A percentile compares a stretch with the other conserved stretches of the same genome.
Evolutionary conservation across 2,329 filamentous ascomycete genomes (phyloP).

Genomic region (Meredithiella fracta): DNA sequence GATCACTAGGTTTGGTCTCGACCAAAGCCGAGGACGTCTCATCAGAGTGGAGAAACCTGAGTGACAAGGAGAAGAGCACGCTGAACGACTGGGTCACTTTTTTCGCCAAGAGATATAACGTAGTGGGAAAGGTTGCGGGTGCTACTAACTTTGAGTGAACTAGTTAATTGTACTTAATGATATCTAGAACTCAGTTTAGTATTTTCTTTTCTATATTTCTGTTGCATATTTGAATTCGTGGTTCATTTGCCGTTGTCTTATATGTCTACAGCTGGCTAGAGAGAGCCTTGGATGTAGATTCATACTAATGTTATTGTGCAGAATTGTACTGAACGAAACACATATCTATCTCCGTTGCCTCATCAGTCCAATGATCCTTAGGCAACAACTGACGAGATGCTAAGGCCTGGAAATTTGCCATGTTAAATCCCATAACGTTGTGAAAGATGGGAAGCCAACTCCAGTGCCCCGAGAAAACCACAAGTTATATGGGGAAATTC

Average conservation of each 20-base stretch:
- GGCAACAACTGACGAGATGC: not conserved
- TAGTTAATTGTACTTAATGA: not conserved
- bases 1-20: conserved; percentile 72
- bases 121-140: conserved; percentile 53
- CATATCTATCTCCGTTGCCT: not conserved
- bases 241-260: not conserved
- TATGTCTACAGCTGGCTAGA: not conserved
- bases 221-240: not conserved
- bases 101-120: conserved; percentile 92
- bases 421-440: not conserved
- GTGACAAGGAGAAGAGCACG: conserved; percentile 69
- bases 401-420: not conserved
- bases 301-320: not conserved
- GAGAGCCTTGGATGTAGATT: not conserved
- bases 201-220: not conserved
- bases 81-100: conserved; percentile 90
- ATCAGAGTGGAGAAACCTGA: conserved; percentile 67
- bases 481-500: not conserved
- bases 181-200: not conserved
- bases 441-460: not conserved
- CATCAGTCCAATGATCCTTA: not conserved
- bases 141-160: conserved; percentile 35
- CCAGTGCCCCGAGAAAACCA: not conserved
- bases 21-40: conserved; percentile 70
- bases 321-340: not conserved